Percentiles rank a stretch among this genome's conserved stretches.
phyloP scores from a whole-genome alignment of 345 rosid genomes.

The Mangifera indica region DNA sequence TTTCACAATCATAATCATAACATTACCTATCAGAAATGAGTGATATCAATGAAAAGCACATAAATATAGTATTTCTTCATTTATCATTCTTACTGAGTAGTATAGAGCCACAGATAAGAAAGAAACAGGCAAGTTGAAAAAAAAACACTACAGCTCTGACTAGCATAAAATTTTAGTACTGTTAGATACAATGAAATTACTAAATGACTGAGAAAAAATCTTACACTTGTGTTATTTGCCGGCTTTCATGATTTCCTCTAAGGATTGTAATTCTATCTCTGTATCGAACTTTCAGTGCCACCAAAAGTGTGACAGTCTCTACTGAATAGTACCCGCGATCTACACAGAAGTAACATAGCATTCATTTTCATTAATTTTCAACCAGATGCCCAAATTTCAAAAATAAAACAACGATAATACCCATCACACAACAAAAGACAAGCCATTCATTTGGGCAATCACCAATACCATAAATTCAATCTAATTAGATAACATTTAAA shows the following conservation, averaged over 20 bases:
- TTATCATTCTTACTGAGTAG: background rate
- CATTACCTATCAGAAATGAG: background rate
- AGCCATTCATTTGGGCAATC: background rate
- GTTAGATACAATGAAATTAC: background rate
- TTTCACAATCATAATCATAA: background rate
- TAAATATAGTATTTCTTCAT: background rate
- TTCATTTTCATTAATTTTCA: background rate
- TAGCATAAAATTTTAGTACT: background rate
- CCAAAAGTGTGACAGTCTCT: conserved; percentile 94
- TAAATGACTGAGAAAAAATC: conserved; percentile 25
- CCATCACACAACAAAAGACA: background rate
- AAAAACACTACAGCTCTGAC: background rate
- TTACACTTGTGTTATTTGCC: conserved; percentile 99
- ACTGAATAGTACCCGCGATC: conserved; percentile 99
- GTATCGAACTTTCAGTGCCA: conserved; percentile 93
- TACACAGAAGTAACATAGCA: conserved; percentile 39
- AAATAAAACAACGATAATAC: background rate
- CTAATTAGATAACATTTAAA: background rate
- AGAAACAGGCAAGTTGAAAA: background rate
- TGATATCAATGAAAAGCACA: background rate
- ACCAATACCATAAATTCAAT: background rate
- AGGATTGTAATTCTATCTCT: conserved; percentile 94
- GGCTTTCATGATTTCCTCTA: conserved; percentile 98
- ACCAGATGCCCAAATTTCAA: background rate
- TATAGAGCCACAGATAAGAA: background rate